Evolutionary conservation across 305 asterid genomes (phyloP).

Genomic region (Withania somnifera): DNA sequence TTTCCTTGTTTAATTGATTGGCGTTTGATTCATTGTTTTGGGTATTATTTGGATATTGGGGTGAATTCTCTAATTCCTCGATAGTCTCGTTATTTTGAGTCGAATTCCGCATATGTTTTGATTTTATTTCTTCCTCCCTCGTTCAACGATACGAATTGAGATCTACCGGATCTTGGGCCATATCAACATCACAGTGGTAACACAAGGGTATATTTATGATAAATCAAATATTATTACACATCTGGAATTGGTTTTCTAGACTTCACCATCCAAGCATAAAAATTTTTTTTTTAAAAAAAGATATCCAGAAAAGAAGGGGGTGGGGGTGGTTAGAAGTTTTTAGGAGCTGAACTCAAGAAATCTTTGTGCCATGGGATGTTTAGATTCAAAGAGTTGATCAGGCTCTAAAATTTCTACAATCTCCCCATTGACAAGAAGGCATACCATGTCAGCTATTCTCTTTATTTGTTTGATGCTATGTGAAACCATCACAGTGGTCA

Average conservation of each 20-base stretch:
- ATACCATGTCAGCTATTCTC: conserved; percentile 79
- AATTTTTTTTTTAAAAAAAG: background rate
- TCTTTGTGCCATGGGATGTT: conserved; percentile 69
- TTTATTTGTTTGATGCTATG: conserved; percentile 87
- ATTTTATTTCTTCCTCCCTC: too few species aligned
- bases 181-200: background rate
- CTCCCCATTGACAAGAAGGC: conserved; percentile 69
- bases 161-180: too few species aligned
- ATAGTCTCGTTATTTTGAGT: too few species aligned
- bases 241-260: background rate
- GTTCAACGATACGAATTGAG: too few species aligned
- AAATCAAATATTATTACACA: background rate
- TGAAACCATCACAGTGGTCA: conserved; percentile 69
- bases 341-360: conserved; percentile 57
- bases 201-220: background rate
- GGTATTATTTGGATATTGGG: too few species aligned
- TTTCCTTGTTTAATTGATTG: too few species aligned
- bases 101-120: too few species aligned
- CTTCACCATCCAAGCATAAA: background rate
- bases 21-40: too few species aligned
- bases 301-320: conserved; percentile 12
- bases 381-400: conserved; percentile 52
- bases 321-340: background rate
- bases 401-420: conserved; percentile 67
- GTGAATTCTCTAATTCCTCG: too few species aligned